Evolutionary conservation across 257 asterid species (phyloP).

Genomic region (Rauvolfia tetraphylla): DNA sequence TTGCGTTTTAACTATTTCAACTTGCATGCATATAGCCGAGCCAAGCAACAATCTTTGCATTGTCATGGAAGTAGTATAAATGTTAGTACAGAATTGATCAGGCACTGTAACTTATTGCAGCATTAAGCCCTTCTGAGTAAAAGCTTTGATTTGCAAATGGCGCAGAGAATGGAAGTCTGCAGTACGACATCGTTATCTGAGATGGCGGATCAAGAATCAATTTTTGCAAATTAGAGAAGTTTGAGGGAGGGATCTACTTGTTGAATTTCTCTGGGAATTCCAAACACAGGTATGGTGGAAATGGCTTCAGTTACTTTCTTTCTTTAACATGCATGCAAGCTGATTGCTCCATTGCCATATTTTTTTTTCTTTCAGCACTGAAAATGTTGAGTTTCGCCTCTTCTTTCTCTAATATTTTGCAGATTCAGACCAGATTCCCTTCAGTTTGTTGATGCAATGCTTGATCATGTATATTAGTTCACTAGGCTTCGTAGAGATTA

Average conservation of each 20-base stretch:
- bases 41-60: too few species aligned
- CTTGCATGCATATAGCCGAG: too few species aligned
- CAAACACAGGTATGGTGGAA: not conserved
- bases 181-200: not conserved
- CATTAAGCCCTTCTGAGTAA: not conserved
- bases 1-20: too few species aligned
- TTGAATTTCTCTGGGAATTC: not conserved
- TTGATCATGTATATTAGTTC: slow-evolving; percentile 1
- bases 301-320: not conserved
- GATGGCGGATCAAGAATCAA: not conserved
- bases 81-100: too few species aligned
- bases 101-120: not conserved
- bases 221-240: not conserved
- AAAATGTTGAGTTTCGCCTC: not conserved
- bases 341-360: not conserved
- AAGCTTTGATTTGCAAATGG: not conserved
- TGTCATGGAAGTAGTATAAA: too few species aligned
- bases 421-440: not conserved
- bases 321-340: not conserved
- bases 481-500: too few species aligned
- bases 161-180: not conserved
- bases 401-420: not conserved
- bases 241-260: not conserved
- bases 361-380: not conserved
- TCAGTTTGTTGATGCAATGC: not conserved